These are phyloP conservation scores for Tolypocladium amazonense DNA, from an alignment of 2,329 filamentous ascomycete species.

Conservation along the genomic window DNA sequence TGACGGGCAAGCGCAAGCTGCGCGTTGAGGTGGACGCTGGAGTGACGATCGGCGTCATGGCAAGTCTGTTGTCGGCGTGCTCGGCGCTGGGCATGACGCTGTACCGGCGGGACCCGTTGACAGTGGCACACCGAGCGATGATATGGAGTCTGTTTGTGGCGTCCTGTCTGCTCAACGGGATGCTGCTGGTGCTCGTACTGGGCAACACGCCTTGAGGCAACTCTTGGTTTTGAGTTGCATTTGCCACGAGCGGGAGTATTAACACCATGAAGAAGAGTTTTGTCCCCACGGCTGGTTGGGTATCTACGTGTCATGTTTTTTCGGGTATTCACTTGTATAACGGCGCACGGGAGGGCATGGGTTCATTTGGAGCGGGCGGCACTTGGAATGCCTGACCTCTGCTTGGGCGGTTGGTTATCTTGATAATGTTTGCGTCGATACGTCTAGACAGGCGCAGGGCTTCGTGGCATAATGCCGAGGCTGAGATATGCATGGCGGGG, in stretches of 20 bases:
- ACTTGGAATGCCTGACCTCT: background rate
- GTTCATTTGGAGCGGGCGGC: background rate
- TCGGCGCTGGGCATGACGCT: slow-evolving; percentile 49
- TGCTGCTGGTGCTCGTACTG: slow-evolving; percentile 30
- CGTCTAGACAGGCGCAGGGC: background rate
- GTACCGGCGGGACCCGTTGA: slow-evolving; percentile 35
- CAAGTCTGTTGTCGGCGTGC: slow-evolving; percentile 54
- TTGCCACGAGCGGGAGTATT: background rate
- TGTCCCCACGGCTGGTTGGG: background rate
- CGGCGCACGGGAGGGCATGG: background rate
- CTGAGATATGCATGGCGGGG: background rate
- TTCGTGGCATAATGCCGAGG: background rate
- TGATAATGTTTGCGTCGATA: background rate
- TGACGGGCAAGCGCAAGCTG: slow-evolving; percentile 57
- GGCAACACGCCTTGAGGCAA: slow-evolving; percentile 22
- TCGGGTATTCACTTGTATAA: background rate
- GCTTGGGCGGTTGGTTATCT: background rate
- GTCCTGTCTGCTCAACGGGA: slow-evolving; percentile 30
- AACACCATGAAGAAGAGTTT: background rate
- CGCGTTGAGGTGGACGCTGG: slow-evolving; percentile 64
- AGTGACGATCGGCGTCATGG: slow-evolving; percentile 57
- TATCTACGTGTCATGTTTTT: background rate
- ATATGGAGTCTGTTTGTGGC: slow-evolving; percentile 25
- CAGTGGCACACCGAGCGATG: slow-evolving; percentile 30
- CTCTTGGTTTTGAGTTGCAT: background rate